Percentiles rank a stretch among this genome's conserved stretches.
These are phyloP conservation scores for Malassezia dermatis DNA, from an alignment of 1,284 basidiomycete genomes.

Conservation along the genomic window DNA sequence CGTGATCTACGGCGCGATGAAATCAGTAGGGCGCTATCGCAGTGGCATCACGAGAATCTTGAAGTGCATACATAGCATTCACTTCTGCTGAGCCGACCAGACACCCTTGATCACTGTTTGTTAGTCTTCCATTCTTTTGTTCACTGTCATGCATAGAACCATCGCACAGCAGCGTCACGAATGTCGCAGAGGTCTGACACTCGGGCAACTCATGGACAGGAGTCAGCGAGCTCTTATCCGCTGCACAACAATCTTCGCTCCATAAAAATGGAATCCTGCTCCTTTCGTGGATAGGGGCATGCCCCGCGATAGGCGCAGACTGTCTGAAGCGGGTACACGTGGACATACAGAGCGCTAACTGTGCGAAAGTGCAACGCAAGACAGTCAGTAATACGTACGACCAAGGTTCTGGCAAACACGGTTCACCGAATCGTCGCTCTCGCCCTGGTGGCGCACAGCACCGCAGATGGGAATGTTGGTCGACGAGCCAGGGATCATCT, in stretches of 20 bases:
- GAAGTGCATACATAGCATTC: neutral
- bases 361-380: neutral
- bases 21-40: neutral
- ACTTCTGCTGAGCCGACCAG: slow-evolving; percentile 35
- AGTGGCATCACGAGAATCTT: neutral
- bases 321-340: slow-evolving; percentile 33
- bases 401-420: slow-evolving; percentile 89
- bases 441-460: slow-evolving; percentile 84
- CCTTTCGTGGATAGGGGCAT: slow-evolving; percentile 24
- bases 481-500: slow-evolving; percentile 66
- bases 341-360: neutral
- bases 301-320: slow-evolving; percentile 26
- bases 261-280: slow-evolving; percentile 43
- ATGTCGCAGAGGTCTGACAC: slow-evolving; percentile 46
- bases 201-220: slow-evolving; percentile 32
- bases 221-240: slow-evolving; percentile 42
- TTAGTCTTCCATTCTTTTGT: slow-evolving; percentile 1
- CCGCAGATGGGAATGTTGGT: slow-evolving; percentile 91
- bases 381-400: slow-evolving; percentile 57
- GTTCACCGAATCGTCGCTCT: slow-evolving; percentile 95
- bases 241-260: slow-evolving; percentile 29
- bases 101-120: slow-evolving; percentile 37
- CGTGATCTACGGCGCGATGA: neutral
- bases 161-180: neutral
- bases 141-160: neutral